phyloP scores from a whole-genome alignment of 805 yeast genomes.

The Wickerhamiella dianesei region DNA sequence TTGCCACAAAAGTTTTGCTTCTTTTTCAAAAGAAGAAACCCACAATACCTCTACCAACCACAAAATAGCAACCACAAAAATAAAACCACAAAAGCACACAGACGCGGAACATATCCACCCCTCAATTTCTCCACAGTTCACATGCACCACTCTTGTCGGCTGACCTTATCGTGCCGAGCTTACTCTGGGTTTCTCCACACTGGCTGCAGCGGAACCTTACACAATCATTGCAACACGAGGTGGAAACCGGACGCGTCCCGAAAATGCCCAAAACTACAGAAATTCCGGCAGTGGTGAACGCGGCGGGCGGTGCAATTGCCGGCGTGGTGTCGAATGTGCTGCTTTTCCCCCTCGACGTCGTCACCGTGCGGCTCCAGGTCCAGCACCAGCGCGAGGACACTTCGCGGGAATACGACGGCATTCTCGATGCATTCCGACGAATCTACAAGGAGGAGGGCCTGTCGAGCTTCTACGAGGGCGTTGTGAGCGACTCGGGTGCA shows the following conservation, averaged over 20 bases:
- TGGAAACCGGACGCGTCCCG: too few relatives aligned
- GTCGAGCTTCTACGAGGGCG: slow-evolving; percentile 62
- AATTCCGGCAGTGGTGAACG: slow-evolving; percentile 21
- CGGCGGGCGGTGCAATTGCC: slow-evolving; percentile 25
- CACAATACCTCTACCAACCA: too few relatives aligned
- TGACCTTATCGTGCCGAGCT: background rate
- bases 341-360: slow-evolving; percentile 23
- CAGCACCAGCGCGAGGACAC: slow-evolving; percentile 14
- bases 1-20: too few relatives aligned
- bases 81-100: too few relatives aligned
- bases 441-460: slow-evolving; percentile 65
- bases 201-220: too few relatives aligned
- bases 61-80: too few relatives aligned
- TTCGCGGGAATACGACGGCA: slow-evolving; percentile 39
- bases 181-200: background rate
- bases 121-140: background rate
- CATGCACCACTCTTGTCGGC: background rate
- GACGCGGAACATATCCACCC: background rate
- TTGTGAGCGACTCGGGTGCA: slow-evolving; percentile 34
- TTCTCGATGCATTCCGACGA: slow-evolving; percentile 57
- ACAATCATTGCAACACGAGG: too few relatives aligned
- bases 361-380: slow-evolving; percentile 24
- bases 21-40: too few relatives aligned
- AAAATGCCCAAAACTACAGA: slow-evolving; percentile 4
- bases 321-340: slow-evolving; percentile 22